Base-by-base conservation (phyloP, 1,139 yeast genomes). In the Kodamaea alishanica region DNA sequence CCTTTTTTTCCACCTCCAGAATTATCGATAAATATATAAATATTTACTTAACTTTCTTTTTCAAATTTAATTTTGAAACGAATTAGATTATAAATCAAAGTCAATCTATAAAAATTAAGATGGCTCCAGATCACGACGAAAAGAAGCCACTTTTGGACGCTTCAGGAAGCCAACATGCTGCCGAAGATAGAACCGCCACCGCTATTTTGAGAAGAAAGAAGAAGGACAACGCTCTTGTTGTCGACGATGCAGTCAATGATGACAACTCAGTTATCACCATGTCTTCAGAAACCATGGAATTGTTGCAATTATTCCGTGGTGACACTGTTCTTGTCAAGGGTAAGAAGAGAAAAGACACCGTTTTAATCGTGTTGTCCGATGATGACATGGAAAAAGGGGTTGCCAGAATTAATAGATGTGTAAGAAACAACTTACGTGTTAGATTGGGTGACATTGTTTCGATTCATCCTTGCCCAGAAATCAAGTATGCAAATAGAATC, bases 271-370 rank as follows among this genome's bases (percentile, higher is more conserved):
- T 90, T 47, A 85, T 94, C 60, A 85, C 97, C 39, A 85, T 94
- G 83, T 84, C 95, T 28, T 85, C 96, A 26, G 84, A 84, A 63
- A 94, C 98, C 24, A 88, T 94, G 96, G 98, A 94, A 61, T 75
- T 84, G 55, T 75, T 94, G 46, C 96, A 92, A 65, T 76, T 94
- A 60, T 94, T 94, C 76, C 82, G 98, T 48, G 99, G 99, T 55
- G 99, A 94, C 61, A 92, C 97, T 25, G 97, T 92, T 24, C 74
- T 89, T 47, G 96, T 94, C 49, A 92, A 90, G 70, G 99, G 99
- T 55, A 94, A 94, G 74, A 92, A 88, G 79, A 83, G 98, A 71
- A 90, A 84, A 66, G 98, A 94, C 58, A 92, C 99, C 26, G 97
- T 92, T n/a, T 75, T 94, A 61, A 87, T 92, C 63, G 98, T 90